phyloP scores from a whole-genome alignment of 2,329 filamentous ascomycete species.

The Verruconis gallopava region DNA sequence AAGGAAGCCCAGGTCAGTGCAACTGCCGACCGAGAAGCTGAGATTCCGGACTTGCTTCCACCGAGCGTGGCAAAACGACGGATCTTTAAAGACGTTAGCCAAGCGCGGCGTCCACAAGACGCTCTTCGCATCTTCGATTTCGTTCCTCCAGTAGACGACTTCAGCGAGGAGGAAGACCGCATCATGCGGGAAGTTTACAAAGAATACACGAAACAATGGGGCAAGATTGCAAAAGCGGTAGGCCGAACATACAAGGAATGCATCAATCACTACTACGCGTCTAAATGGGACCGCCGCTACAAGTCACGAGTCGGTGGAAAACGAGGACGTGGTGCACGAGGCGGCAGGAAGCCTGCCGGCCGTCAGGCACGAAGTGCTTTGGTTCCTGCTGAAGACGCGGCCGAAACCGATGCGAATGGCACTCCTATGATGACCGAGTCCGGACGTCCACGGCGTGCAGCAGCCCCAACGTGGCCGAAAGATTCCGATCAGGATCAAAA shows the following conservation, averaged over 20 bases:
- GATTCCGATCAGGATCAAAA: conserved; percentile 39
- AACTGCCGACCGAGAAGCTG: conserved; percentile 64
- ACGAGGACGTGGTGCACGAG: conserved; percentile 15
- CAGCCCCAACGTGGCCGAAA: conserved; percentile 61
- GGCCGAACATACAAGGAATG: conserved; percentile 63
- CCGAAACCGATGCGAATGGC: conserved; percentile 22
- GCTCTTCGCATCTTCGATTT: conserved; percentile 60
- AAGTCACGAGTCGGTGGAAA: conserved; percentile 51
- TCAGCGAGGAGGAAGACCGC: conserved; percentile 55
- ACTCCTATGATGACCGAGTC: conserved; percentile 32
- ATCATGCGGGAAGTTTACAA: conserved; percentile 63
- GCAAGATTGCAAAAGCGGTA: conserved; percentile 47
- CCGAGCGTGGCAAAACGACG: conserved; percentile 45
- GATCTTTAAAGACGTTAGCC: conserved; percentile 52
- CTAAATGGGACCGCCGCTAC: conserved; percentile 60
- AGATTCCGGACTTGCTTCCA: conserved; percentile 57
- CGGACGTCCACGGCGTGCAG: conserved; percentile 37
- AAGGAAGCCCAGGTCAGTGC: conserved; percentile 40
- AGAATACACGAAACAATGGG: conserved; percentile 72
- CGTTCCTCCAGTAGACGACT: conserved; percentile 60
- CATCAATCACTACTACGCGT: conserved; percentile 78
- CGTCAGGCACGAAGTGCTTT: conserved; percentile 38
- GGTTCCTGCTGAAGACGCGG: conserved; percentile 16
- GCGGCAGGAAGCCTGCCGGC: conserved; percentile 17
- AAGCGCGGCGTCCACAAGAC: conserved; percentile 50